Evolutionary conservation across 208 protist species (phyloP).

Genomic region (Leishmania tarentolae): DNA sequence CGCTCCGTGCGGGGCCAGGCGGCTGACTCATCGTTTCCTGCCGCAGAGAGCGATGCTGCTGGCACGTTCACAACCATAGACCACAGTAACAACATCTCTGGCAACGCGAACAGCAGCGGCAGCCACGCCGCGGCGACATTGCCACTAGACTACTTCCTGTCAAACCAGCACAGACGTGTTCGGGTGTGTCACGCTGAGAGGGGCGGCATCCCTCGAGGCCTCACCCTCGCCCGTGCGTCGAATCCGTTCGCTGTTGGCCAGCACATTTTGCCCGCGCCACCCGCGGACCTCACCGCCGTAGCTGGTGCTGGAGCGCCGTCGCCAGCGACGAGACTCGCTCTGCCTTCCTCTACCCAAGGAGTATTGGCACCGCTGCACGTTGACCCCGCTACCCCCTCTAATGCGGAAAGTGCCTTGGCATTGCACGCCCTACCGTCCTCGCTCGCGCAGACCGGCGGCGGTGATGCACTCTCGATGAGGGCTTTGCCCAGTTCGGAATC

Average conservation of each 20-base stretch:
- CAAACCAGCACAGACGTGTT: conserved; percentile 25
- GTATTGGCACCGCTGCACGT: neutral
- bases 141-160: conserved; percentile 42
- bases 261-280: conserved; percentile 5
- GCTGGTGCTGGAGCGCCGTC: neutral
- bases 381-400: neutral
- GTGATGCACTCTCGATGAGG: neutral
- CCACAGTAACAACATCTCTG: neutral
- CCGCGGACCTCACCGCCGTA: neutral
- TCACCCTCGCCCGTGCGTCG: conserved; percentile 34
- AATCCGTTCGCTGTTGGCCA: conserved; percentile 34
- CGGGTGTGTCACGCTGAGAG: conserved; percentile 53
- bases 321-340: neutral
- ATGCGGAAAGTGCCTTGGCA: neutral
- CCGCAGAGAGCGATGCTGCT: conserved; percentile 1
- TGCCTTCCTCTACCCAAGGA: neutral
- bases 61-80: neutral
- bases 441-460: conserved; percentile 1
- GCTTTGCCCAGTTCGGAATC: conserved; percentile 4
- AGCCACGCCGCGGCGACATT: neutral
- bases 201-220: conserved; percentile 42
- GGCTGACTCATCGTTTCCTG: neutral
- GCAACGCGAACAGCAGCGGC: neutral
- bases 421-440: neutral
- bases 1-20: neutral